phyloP scores from a whole-genome alignment of 2,329 filamentous ascomycete genomes.

The Diplodia corticola region DNA sequence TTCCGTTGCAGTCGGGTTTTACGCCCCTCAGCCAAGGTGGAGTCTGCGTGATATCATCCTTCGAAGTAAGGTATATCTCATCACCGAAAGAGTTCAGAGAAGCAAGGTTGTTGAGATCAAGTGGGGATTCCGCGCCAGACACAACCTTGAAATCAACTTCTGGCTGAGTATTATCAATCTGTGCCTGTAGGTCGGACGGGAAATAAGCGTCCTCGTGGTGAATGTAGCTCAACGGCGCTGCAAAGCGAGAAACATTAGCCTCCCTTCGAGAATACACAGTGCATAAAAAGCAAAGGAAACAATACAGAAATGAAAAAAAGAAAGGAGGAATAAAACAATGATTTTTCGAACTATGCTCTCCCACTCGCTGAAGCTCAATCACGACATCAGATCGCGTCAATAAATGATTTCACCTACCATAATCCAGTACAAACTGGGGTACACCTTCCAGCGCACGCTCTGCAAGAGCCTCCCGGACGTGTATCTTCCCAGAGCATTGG shows the following conservation, averaged over 20 bases:
- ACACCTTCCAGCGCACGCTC: slow-evolving; percentile 27
- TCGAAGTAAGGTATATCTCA: slow-evolving; percentile 49
- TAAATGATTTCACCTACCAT: slow-evolving; percentile 32
- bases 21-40: slow-evolving; percentile 53
- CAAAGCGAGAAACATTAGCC: not conserved
- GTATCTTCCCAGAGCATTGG: not conserved
- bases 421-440: slow-evolving; percentile 41
- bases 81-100: slow-evolving; percentile 39
- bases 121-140: slow-evolving; percentile 36
- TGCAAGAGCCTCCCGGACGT: not conserved
- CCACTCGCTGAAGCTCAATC: not conserved
- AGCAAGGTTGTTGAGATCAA: slow-evolving; percentile 47
- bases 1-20: slow-evolving; percentile 52
- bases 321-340: not conserved
- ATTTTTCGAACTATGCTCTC: not conserved
- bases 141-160: slow-evolving; percentile 39
- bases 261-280: not conserved
- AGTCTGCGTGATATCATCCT: slow-evolving; percentile 42
- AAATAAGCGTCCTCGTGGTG: slow-evolving; percentile 45
- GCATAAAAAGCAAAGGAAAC: not conserved
- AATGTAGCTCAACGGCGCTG: slow-evolving; percentile 49
- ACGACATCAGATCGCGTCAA: not conserved
- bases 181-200: slow-evolving; percentile 46
- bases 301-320: not conserved
- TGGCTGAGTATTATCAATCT: slow-evolving; percentile 45